Base-by-base conservation (phyloP, 2,329 filamentous ascomycete genomes). In the Aspergillus tubingensis region DNA sequence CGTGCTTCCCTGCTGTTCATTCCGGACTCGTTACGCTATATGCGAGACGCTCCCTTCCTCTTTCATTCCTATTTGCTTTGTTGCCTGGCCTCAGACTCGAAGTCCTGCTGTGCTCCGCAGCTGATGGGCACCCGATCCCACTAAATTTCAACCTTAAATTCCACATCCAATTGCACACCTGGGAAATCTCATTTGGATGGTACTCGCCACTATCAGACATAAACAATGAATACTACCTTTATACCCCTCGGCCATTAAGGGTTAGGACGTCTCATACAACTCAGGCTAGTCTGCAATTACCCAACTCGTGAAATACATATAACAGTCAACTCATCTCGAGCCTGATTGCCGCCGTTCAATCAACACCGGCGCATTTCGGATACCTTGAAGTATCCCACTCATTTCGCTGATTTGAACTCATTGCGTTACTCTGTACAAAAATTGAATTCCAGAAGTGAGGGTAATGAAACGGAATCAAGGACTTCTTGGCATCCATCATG, bases 401-500 rank as follows among this genome's bases (percentile, higher is more conserved):
- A 4, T 8, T 17, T 50, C 25, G 47, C 25, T 49, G 15, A 19
- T 32, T 11, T 15, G 63, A 62, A 51, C 27, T 32, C 41, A 38
- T 41, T 19, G 19, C 30, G 25, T 8, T 8, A 3, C 8, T 13
- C 21, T 41, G 19, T 47, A 36, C 30, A n/a, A 25, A 19, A 13
- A 41, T 15, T 50, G 48, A 39, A 41, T 23, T 36, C 17, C 32
- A 38, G 25, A 36, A 55, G 19, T 44, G 25, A 27, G 30, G 47
- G 51, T 15, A 27, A 49, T n/a, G 41, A n/a, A 17, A 10, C 13
- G 51, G 25, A 19, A 15, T 25, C 55, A 36, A 15, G 50, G 41
- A 51, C 25, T 53, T 57, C 21, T 50, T 49, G 43, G 25, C 57
- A 38, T 53, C 52, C 60, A 51, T 60, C 57, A 69, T 69, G 67